phyloP scores from a whole-genome alignment of 164 flowering plant genomes.

The Sextonia rubra region DNA sequence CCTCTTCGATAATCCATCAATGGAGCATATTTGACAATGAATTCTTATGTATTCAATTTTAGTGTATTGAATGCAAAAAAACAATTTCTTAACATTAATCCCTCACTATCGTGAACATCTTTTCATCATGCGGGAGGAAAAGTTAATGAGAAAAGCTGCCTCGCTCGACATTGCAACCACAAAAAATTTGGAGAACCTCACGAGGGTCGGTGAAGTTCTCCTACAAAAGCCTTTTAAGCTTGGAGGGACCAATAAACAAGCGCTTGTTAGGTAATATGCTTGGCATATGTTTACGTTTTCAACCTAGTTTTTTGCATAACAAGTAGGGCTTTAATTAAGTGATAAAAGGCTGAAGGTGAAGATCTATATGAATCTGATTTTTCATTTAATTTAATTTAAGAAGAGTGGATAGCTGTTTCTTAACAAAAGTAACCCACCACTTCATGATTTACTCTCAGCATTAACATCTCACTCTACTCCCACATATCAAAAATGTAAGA shows the following conservation, averaged over 20 bases:
- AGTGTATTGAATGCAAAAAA: background rate
- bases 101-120: background rate
- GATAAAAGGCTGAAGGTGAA: background rate
- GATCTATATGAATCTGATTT: too few species aligned
- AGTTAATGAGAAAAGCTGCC: slow-evolving; percentile 30
- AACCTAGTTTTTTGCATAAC: background rate
- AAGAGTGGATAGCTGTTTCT: too few species aligned
- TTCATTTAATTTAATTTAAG: too few species aligned
- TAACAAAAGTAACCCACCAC: too few species aligned
- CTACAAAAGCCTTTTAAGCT: slow-evolving; percentile 29
- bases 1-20: background rate
- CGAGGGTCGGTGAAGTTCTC: slow-evolving; percentile 25
- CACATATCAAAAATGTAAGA: too few species aligned
- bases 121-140: slow-evolving; percentile 31
- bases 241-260: slow-evolving; percentile 45
- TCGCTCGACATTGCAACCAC: slow-evolving; percentile 33
- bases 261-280: slow-evolving; percentile 17
- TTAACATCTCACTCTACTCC: too few species aligned
- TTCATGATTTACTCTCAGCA: too few species aligned
- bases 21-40: background rate
- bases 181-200: slow-evolving; percentile 33
- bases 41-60: background rate
- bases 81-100: background rate
- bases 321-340: background rate
- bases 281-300: background rate